Conservation (phyloP, 106 monocot genomes). For the Phalaenopsis equestris region DNA sequence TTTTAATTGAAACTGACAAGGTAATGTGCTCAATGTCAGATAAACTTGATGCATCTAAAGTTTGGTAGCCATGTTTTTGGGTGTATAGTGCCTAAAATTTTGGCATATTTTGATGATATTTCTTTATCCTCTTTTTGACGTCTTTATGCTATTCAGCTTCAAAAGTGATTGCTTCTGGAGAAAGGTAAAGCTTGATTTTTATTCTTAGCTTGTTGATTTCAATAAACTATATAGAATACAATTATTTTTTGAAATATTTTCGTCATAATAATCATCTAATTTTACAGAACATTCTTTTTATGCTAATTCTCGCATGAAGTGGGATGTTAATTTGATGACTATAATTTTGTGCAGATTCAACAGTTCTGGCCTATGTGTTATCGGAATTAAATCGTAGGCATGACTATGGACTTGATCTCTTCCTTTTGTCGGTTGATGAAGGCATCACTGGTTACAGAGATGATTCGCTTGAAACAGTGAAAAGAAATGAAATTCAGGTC, state of each 20-base stretch:
- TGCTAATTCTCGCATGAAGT: neutral
- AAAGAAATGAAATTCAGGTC: constrained; percentile 98
- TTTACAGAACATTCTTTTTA: neutral
- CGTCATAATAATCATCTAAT: neutral
- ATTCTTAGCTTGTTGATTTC: neutral
- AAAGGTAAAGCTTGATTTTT: neutral
- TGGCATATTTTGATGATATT: neutral
- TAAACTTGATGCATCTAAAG: too few species aligned
- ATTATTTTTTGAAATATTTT: neutral
- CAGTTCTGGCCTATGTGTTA: constrained; percentile 94
- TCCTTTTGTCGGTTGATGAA: constrained; percentile 95
- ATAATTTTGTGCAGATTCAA: constrained; percentile 74
- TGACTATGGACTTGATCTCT: constrained; percentile 84
- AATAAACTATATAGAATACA: neutral
- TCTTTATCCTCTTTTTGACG: neutral
- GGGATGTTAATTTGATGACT: constrained; percentile 4
- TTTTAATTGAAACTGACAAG: too few species aligned
- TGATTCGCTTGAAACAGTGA: constrained; percentile 98
- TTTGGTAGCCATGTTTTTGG: too few species aligned
- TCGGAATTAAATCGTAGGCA: constrained; percentile 71
- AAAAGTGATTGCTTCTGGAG: neutral
- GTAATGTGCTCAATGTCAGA: too few species aligned
- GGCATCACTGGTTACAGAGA: constrained; percentile 98
- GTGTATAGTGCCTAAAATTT: too few species aligned
- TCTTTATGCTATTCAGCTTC: neutral